phyloP scores from a whole-genome alignment of 352 stramenopile genomes.

The Phytophthora pisi region DNA sequence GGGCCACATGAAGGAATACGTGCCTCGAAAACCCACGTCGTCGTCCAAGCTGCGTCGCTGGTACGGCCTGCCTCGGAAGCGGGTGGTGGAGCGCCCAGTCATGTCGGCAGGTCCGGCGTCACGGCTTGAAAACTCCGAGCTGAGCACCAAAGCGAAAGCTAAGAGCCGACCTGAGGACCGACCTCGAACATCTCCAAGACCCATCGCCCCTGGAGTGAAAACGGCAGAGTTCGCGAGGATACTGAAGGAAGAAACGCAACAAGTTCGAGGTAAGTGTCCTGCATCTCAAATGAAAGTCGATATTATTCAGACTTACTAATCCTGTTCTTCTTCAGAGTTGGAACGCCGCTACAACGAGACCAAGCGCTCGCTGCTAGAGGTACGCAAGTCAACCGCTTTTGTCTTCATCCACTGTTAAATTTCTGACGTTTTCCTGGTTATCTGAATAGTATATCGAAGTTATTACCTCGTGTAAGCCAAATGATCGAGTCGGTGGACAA shows the following conservation, averaged over 20 bases:
- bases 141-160: not conserved
- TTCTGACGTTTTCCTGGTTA: not conserved
- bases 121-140: not conserved
- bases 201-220: conserved; percentile 5
- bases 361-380: conserved; percentile 62
- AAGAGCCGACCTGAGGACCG: not conserved
- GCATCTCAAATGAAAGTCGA: not conserved
- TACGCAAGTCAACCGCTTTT: conserved; percentile 6
- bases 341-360: conserved; percentile 57
- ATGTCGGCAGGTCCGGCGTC: conserved; percentile 22
- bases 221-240: conserved; percentile 44
- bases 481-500: conserved; percentile 43
- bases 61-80: conserved; percentile 23
- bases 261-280: conserved; percentile 39
- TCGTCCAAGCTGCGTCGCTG: conserved; percentile 14
- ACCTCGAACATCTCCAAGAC: conserved; percentile 2
- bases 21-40: conserved; percentile 38
- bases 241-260: conserved; percentile 43
- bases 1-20: conserved; percentile 57
- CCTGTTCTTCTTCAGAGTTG: conserved; percentile 37
- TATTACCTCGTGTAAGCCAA: conserved; percentile 56
- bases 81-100: conserved; percentile 7
- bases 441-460: conserved; percentile 45
- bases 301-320: not conserved
- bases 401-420: too few species aligned